These are phyloP conservation scores for Trypanosoma scelopori DNA, from an alignment of 208 protist species.

Conservation along the genomic window DNA sequence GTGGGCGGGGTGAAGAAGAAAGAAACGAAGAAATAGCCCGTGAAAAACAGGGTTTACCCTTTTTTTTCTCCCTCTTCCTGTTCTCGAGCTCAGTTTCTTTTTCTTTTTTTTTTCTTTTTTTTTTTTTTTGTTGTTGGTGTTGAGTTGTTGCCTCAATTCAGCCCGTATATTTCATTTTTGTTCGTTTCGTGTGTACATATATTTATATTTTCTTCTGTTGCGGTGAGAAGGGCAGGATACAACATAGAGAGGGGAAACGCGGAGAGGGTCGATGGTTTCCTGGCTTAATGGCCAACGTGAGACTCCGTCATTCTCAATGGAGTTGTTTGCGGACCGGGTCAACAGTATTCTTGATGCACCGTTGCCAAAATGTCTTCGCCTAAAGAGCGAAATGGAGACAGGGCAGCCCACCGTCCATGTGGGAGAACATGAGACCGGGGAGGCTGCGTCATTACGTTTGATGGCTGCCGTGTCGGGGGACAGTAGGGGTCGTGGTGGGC, in stretches of 20 bases:
- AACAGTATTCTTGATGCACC: slow-evolving; percentile 42
- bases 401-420: background rate
- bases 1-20: background rate
- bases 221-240: background rate
- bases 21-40: no score
- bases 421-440: background rate
- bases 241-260: background rate
- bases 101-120: background rate
- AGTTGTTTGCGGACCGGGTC: slow-evolving; percentile 28
- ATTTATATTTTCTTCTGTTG: no score
- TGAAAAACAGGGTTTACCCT: no score
- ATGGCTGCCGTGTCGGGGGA: background rate
- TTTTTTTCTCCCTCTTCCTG: background rate
- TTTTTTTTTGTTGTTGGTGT: background rate
- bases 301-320: slow-evolving; percentile 32
- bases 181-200: no score
- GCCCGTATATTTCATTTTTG: no score
- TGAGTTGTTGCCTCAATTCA: no score
- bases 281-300: slow-evolving; percentile 22
- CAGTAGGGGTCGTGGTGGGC: background rate
- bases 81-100: background rate
- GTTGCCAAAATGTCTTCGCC: slow-evolving; percentile 46
- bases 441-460: background rate
- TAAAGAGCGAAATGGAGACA: background rate
- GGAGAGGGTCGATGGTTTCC: slow-evolving; percentile 1